A percentile compares a stretch with the other conserved stretches of the same genome.
phyloP scores from a whole-genome alignment of 2,329 filamentous ascomycete species.

The Cercospora berteroae region DNA sequence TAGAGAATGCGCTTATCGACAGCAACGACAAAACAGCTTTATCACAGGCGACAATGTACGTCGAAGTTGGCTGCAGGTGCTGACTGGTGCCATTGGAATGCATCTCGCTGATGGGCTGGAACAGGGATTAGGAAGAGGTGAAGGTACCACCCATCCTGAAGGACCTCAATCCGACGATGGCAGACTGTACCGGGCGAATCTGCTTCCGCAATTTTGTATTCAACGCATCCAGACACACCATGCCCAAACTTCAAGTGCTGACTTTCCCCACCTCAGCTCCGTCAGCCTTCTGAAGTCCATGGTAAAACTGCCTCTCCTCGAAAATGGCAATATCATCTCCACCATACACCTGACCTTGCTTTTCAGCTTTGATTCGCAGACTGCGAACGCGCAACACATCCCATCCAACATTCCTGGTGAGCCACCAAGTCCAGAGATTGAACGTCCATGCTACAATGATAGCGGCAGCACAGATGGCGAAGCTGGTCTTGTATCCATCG shows the following conservation, averaged over 20 bases:
- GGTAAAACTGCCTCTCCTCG: constrained; percentile 3
- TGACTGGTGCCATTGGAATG: neutral
- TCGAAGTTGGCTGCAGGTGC: neutral
- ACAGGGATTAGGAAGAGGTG: neutral
- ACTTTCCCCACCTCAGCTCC: neutral
- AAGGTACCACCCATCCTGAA: neutral
- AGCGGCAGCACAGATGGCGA: constrained; percentile 41
- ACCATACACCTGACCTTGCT: constrained; percentile 16
- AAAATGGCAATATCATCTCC: constrained; percentile 16
- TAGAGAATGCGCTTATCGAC: neutral
- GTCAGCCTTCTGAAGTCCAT: neutral
- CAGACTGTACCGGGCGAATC: neutral
- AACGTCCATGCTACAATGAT: constrained; percentile 40
- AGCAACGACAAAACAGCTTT: neutral
- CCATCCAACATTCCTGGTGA: constrained; percentile 44
- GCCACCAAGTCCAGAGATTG: constrained; percentile 45
- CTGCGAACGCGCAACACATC: constrained; percentile 36
- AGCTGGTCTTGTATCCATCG: constrained; percentile 43
- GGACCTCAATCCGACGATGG: neutral
- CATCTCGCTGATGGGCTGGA: neutral
- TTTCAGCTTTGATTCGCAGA: constrained; percentile 19
- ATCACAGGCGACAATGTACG: neutral
- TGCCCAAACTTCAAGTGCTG: neutral
- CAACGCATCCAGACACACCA: neutral
- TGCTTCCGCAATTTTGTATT: no score